phyloP scores from a whole-genome alignment of 306 rosid genomes.

The Cucurbita ficifolia region DNA sequence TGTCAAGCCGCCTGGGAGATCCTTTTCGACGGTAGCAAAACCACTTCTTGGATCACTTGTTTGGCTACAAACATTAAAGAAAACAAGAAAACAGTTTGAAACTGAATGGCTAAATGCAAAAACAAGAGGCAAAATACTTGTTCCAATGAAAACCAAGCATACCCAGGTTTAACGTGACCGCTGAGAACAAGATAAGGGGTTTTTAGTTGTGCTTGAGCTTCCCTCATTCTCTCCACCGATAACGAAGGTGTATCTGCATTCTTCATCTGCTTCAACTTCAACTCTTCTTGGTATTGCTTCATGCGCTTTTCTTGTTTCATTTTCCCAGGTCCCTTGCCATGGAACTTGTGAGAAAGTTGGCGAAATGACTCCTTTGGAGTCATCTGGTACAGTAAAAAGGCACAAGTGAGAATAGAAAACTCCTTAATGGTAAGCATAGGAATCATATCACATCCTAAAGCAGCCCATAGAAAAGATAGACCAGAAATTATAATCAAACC shows the following conservation, averaged over 20 bases:
- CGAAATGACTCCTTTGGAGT: constrained; percentile 92
- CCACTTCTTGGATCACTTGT: constrained; percentile 93
- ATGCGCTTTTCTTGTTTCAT: constrained; percentile 94
- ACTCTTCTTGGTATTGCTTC: constrained; percentile 76
- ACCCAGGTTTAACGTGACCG: constrained; percentile 91
- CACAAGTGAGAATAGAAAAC: background rate
- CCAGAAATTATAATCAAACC: background rate
- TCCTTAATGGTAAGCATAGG: background rate
- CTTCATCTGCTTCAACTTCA: constrained; percentile 85
- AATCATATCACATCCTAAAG: background rate
- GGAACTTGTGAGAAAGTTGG: constrained; percentile 64
- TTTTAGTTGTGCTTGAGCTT: constrained; percentile 65
- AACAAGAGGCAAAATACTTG: background rate
- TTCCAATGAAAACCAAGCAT: constrained; percentile 15
- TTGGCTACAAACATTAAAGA: constrained; percentile 44
- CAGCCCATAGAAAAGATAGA: background rate
- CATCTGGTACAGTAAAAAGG: constrained; percentile 40
- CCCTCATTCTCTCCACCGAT: constrained; percentile 93
- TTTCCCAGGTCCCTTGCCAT: constrained; percentile 92
- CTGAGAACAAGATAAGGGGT: constrained; percentile 93
- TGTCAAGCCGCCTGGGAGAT: constrained; percentile 88
- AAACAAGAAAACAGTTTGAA: background rate
- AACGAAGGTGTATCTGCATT: constrained; percentile 77
- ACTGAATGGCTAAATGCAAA: background rate
- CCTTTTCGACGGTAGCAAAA: constrained; percentile 96